Percentiles rank a stretch among this genome's conserved stretches.
Conservation (phyloP, 2,329 filamentous ascomycete genomes). For the Hortaea sp. region DNA sequence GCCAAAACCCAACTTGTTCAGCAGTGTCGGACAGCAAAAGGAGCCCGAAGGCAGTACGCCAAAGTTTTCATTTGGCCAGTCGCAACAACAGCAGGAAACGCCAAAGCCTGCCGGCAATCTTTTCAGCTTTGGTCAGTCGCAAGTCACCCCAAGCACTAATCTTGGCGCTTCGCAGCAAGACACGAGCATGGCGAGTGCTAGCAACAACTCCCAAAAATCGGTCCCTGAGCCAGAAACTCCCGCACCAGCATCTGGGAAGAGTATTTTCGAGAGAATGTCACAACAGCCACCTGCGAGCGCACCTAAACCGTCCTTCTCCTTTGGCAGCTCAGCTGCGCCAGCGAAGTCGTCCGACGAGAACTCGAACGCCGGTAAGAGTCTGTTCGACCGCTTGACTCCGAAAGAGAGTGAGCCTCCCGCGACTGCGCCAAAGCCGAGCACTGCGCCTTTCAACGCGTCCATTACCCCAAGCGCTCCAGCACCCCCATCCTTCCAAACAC, state of each 20-base stretch:
- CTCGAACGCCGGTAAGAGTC: conserved; percentile 7
- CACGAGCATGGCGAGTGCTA: conserved; percentile 18
- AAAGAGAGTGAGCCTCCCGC: conserved; percentile 5
- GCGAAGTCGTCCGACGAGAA: background rate
- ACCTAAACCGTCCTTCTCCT: conserved; percentile 3
- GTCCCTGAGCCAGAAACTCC: conserved; percentile 6
- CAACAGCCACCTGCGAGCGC: conserved; percentile 4
- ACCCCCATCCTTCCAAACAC: background rate
- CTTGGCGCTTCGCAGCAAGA: conserved; percentile 10
- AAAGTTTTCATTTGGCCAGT: conserved; percentile 1
- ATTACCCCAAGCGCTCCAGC: background rate
- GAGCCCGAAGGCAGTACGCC: background rate
- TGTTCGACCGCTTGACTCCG: conserved; percentile 10
- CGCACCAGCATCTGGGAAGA: conserved; percentile 6
- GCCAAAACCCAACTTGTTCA: background rate
- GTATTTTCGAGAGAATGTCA: conserved; percentile 9
- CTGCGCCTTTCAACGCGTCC: background rate
- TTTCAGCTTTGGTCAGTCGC: background rate
- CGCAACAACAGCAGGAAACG: background rate
- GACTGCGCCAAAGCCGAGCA: conserved; percentile 3
- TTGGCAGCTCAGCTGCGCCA: conserved; percentile 4
- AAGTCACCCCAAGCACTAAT: no score
- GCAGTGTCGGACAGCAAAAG: background rate
- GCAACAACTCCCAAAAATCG: conserved; percentile 14
- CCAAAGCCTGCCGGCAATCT: background rate